Percentiles rank a stretch among this genome's conserved stretches.
Evolutionary conservation across 1,139 yeast genomes (phyloP).

Genomic region (Blastobotrys buckinghamii): DNA sequence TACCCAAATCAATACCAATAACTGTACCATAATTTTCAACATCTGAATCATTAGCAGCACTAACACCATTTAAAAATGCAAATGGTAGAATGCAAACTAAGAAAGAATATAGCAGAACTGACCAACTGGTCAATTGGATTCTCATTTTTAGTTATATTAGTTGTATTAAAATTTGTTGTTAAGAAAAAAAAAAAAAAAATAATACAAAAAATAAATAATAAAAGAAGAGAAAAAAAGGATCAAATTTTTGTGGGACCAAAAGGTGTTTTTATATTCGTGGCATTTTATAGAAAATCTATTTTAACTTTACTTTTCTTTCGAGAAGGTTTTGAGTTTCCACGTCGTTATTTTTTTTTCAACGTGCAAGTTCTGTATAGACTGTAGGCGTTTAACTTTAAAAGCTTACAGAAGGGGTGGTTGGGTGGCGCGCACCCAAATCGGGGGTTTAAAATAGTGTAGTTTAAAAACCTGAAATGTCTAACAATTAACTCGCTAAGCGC

Average conservation of each 20-base stretch:
- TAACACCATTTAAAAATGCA: slow-evolving; percentile 36
- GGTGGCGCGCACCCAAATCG: no score
- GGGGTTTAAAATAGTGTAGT: no score
- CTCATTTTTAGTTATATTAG: not conserved
- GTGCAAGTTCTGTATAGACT: no score
- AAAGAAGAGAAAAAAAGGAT: not conserved
- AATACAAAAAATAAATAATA: not conserved
- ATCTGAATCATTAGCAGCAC: slow-evolving; percentile 39
- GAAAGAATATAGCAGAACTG: slow-evolving; percentile 52
- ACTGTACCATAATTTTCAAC: slow-evolving; percentile 61
- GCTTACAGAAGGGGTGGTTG: no score
- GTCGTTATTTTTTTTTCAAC: not conserved
- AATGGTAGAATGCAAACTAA: slow-evolving; percentile 57
- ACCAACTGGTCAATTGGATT: slow-evolving; percentile 37
- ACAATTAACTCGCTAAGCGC: no score
- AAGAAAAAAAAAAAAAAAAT: not conserved
- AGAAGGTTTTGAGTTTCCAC: slow-evolving; percentile 4
- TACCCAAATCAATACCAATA: slow-evolving; percentile 84
- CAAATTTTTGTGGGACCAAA: not conserved
- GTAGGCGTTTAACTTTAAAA: not conserved
- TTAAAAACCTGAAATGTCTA: no score
- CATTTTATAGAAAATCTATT: no score
- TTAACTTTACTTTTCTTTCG: no score
- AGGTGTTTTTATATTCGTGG: not conserved
- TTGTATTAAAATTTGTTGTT: no score